These are phyloP conservation scores for Phalaenopsis equestris DNA, from an alignment of 106 monocot genomes.

Conservation along the genomic window DNA sequence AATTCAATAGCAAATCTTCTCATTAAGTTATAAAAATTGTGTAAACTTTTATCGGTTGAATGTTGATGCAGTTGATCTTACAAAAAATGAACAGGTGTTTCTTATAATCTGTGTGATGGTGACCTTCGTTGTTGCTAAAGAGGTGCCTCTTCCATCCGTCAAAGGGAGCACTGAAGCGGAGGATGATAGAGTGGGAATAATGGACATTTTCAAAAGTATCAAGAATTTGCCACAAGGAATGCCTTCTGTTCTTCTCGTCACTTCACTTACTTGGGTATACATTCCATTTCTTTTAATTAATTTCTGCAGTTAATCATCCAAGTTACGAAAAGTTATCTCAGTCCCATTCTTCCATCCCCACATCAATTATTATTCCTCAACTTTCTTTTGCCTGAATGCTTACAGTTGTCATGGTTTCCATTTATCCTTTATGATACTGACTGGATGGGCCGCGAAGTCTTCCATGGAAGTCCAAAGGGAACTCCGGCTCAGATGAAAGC, in stretches of 20 bases:
- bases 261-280: slow-evolving; percentile 55
- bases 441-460: slow-evolving; percentile 99
- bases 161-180: slow-evolving; percentile 8
- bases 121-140: slow-evolving; percentile 41
- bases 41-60: neutral
- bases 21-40: neutral
- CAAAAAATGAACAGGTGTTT: slow-evolving; percentile 29
- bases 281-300: neutral
- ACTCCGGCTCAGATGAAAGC: slow-evolving; percentile 27
- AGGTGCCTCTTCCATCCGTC: slow-evolving; percentile 22
- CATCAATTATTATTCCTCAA: too few species aligned
- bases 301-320: neutral
- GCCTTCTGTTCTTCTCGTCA: slow-evolving; percentile 49
- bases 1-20: neutral
- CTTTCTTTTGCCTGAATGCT: neutral
- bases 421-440: slow-evolving; percentile 93
- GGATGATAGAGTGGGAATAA: slow-evolving; percentile 10
- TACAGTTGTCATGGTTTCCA: slow-evolving; percentile 90
- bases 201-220: slow-evolving; percentile 29
- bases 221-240: slow-evolving; percentile 66
- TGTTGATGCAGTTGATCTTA: neutral
- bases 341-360: too few species aligned
- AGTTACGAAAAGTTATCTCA: neutral
- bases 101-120: slow-evolving; percentile 32
- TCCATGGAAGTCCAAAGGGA: slow-evolving; percentile 76